Evolutionary conservation across 1,139 yeast species (phyloP).

Genomic region (Yamadazyma spencermartinsiae): DNA sequence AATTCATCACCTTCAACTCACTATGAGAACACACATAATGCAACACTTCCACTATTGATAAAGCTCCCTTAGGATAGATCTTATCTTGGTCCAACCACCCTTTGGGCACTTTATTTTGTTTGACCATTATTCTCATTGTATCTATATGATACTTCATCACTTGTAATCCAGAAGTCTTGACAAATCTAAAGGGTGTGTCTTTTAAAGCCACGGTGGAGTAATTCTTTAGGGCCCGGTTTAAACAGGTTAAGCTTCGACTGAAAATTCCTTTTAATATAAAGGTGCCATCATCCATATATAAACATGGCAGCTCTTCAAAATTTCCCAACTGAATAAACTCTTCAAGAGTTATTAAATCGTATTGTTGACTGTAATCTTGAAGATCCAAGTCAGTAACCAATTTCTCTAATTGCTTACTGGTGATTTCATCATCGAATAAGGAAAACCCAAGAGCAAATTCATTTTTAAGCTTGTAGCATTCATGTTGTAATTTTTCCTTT

Average conservation of each 20-base stretch:
- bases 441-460: conserved; percentile 4
- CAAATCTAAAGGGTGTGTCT: conserved; percentile 9
- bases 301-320: not conserved
- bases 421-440: conserved; percentile 11
- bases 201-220: conserved; percentile 3
- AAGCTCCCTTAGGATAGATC: conserved; percentile 10
- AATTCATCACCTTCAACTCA: conserved; percentile 3
- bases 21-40: conserved; percentile 3
- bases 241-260: conserved; percentile 7
- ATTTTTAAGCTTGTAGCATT: not conserved
- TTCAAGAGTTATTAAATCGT: conserved; percentile 2
- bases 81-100: conserved; percentile 6
- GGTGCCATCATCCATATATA: conserved; percentile 3
- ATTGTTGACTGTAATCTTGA: not conserved
- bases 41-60: conserved; percentile 8
- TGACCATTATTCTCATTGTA: conserved; percentile 3
- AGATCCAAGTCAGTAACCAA: conserved; percentile 5
- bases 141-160: conserved; percentile 9
- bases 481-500: conserved; percentile 2
- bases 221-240: conserved; percentile 6
- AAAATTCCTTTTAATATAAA: conserved; percentile 9
- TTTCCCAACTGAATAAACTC: conserved; percentile 4
- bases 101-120: conserved; percentile 7
- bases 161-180: conserved; percentile 9
- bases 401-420: conserved; percentile 9